These are phyloP conservation scores for Kodamaea arcana DNA, from an alignment of 1,139 yeast genomes.

Conservation along the genomic window DNA sequence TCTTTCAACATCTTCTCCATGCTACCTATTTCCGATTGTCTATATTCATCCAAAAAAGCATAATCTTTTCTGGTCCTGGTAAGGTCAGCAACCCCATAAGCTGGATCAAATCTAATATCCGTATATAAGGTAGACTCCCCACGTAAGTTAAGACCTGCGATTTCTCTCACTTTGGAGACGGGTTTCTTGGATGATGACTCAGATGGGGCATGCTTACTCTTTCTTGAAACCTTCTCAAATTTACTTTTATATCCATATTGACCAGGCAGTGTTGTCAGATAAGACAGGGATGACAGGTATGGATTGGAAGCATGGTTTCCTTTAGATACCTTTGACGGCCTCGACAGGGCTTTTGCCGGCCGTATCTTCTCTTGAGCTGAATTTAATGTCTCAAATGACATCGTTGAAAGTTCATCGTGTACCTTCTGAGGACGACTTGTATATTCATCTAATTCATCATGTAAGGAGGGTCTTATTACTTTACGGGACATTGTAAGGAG, in stretches of 20 bases:
- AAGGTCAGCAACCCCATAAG: constrained; percentile 79
- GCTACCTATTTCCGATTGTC: constrained; percentile 64
- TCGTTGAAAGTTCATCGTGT: constrained; percentile 32
- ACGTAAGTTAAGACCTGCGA: constrained; percentile 55
- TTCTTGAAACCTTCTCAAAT: constrained; percentile 20
- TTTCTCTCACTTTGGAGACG: constrained; percentile 66
- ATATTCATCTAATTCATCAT: constrained; percentile 9
- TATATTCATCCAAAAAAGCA: constrained; percentile 79
- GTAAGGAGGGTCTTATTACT: constrained; percentile 16
- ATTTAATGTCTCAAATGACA: constrained; percentile 16
- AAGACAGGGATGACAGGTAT: background rate
- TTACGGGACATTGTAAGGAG: too few relatives aligned
- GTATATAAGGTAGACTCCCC: constrained; percentile 42
- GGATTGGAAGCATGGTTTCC: too few relatives aligned
- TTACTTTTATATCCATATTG: constrained; percentile 1
- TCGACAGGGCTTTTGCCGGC: constrained; percentile 1
- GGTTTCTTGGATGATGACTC: constrained; percentile 69
- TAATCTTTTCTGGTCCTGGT: constrained; percentile 67
- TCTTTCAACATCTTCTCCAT: constrained; percentile 57
- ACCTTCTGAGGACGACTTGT: constrained; percentile 13
- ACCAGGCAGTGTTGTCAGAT: background rate
- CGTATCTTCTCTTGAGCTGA: constrained; percentile 39
- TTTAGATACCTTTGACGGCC: constrained; percentile 1
- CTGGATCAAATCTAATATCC: constrained; percentile 88
- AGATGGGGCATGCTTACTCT: constrained; percentile 74